Conservation (phyloP, 2,329 filamentous ascomycete species). For the Coleophoma crateriformis region DNA sequence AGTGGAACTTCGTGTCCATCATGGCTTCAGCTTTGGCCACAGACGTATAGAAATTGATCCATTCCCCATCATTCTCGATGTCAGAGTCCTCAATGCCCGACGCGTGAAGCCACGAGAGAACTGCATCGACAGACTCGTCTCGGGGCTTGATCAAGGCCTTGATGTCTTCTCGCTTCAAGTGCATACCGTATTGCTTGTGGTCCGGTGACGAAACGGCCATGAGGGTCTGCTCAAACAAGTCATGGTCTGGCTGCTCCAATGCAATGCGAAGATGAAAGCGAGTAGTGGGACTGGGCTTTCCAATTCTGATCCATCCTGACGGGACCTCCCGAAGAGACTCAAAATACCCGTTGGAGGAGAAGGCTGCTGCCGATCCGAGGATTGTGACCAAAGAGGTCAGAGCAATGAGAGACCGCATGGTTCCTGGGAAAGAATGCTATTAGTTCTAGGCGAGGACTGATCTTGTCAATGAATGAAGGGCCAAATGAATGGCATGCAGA, state of each 20-base stretch:
- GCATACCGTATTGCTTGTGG: slow-evolving; percentile 46
- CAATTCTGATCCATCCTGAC: slow-evolving; percentile 14
- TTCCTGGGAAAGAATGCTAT: background rate
- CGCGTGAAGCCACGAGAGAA: slow-evolving; percentile 48
- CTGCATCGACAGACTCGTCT: slow-evolving; percentile 41
- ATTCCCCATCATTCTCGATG: slow-evolving; percentile 49
- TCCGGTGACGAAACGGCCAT: slow-evolving; percentile 36
- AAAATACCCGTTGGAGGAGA: slow-evolving; percentile 11
- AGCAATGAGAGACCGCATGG: background rate
- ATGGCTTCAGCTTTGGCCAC: slow-evolving; percentile 23
- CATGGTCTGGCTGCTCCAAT: slow-evolving; percentile 36
- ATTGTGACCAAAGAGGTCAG: background rate
- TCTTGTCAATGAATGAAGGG: no score
- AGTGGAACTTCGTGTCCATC: slow-evolving; percentile 29
- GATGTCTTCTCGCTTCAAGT: slow-evolving; percentile 45
- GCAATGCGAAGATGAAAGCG: slow-evolving; percentile 16
- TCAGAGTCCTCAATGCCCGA: slow-evolving; percentile 39
- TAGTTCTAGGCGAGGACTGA: background rate
- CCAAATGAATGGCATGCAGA: no score
- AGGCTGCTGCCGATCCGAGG: slow-evolving; percentile 3
- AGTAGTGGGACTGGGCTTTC: slow-evolving; percentile 10
- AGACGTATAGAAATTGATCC: slow-evolving; percentile 30
- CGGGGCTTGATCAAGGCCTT: slow-evolving; percentile 45
- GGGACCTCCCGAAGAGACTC: slow-evolving; percentile 14
- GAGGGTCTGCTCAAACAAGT: slow-evolving; percentile 36